Percentiles rank a stretch among this genome's conserved stretches.
These are phyloP conservation scores for Annona cherimola DNA, from an alignment of 164 flowering plant genomes.

Conservation along the genomic window DNA sequence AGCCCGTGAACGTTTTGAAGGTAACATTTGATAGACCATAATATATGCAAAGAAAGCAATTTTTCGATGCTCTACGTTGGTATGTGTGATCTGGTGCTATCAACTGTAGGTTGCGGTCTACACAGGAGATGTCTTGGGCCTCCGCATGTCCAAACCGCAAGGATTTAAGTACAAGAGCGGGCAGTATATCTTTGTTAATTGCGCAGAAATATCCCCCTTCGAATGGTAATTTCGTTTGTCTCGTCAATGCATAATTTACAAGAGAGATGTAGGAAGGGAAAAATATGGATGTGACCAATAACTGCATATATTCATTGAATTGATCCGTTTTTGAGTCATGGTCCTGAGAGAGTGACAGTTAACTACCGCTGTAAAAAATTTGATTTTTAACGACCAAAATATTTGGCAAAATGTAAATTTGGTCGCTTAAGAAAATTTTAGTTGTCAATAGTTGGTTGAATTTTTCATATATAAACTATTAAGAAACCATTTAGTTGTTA, in stretches of 20 bases:
- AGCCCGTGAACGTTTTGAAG: constrained; percentile 41
- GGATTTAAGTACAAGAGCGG: constrained; percentile 64
- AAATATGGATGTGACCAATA: too few relatives aligned
- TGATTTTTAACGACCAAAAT: not conserved
- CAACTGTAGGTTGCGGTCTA: constrained; percentile 52
- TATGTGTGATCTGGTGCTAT: not conserved
- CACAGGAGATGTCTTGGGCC: constrained; percentile 53
- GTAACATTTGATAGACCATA: constrained; percentile 9
- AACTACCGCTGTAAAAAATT: not conserved
- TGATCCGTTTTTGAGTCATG: too few relatives aligned
- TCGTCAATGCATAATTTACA: too few relatives aligned
- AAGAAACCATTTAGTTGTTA: too few relatives aligned
- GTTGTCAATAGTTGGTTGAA: too few relatives aligned
- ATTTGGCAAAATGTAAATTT: not conserved
- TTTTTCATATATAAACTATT: too few relatives aligned
- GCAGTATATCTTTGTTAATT: constrained; percentile 58
- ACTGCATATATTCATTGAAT: too few relatives aligned
- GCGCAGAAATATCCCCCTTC: constrained; percentile 52
- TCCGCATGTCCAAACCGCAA: constrained; percentile 58
- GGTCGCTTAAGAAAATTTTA: not conserved
- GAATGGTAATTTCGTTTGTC: constrained; percentile 34
- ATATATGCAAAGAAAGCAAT: too few relatives aligned
- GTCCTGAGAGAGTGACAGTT: not conserved
- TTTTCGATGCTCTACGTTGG: not conserved
- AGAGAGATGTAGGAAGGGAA: too few relatives aligned